Evolutionary conservation across 2,329 filamentous ascomycete genomes (phyloP).

Genomic region (Colletotrichum caudatum): DNA sequence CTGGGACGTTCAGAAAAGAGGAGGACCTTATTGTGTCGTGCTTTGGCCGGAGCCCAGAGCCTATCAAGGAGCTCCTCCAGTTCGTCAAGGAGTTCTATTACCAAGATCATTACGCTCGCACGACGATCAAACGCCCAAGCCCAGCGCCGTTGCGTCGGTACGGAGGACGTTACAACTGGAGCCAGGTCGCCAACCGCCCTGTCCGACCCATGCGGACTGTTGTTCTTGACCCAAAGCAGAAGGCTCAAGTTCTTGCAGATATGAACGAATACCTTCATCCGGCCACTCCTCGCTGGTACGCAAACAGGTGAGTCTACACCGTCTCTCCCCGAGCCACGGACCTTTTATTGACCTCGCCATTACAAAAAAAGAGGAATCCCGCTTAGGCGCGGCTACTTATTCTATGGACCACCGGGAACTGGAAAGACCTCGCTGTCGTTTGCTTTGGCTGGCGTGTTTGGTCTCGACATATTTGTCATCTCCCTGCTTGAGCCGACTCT

Average conservation of each 20-base stretch:
- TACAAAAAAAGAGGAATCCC: constrained; percentile 68
- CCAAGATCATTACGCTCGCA: constrained; percentile 64
- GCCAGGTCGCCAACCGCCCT: constrained; percentile 70
- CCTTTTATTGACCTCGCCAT: too few species aligned
- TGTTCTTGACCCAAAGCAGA: constrained; percentile 76
- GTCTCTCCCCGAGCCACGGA: too few species aligned
- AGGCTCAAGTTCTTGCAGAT: constrained; percentile 74
- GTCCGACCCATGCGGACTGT: constrained; percentile 81
- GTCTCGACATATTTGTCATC: constrained; percentile 75
- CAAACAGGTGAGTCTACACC: constrained; percentile 59
- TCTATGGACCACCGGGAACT: constrained; percentile 80
- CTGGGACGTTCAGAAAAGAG: constrained; percentile 60
- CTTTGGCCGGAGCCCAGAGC: constrained; percentile 63
- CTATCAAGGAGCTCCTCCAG: constrained; percentile 67
- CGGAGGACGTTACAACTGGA: constrained; percentile 62
- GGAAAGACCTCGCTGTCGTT: constrained; percentile 79
- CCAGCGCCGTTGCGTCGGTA: constrained; percentile 38
- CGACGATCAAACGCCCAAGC: constrained; percentile 64
- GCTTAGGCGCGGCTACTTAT: constrained; percentile 81
- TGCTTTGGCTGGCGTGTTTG: constrained; percentile 74
- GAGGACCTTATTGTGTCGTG: constrained; percentile 67
- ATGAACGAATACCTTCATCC: constrained; percentile 85
- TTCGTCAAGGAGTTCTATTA: constrained; percentile 66
- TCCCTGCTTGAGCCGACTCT: constrained; percentile 67
- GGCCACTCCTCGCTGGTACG: constrained; percentile 77